Evolutionary conservation across 2,329 filamentous ascomycete genomes (phyloP), one percentile per base, ranked within the genome.

Genomic region (Phialophora chinensis): DNA sequence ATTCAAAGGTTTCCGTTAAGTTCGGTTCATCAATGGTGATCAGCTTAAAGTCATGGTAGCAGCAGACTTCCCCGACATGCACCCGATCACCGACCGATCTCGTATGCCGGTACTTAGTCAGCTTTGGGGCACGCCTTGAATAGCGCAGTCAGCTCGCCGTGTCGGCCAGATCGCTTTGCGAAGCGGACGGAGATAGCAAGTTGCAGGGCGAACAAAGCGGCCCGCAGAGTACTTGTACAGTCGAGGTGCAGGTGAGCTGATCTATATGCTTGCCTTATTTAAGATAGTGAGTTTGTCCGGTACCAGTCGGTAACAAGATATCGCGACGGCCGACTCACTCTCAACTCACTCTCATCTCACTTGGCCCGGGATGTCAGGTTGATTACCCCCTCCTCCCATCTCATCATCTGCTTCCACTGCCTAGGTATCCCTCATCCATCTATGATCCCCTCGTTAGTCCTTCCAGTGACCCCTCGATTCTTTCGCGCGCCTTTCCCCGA

Each of bases 71-170:
- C 20, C n/a, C 17, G 7, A 2, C 35, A 8, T 6, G 4, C 29
- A 31, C 7, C 29, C 27, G 6, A 31, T 31, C 29, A 31, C 29
- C 29, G 1, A 31, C 29, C 29, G 6, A 31, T 47, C 14, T 47
- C 42, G 42, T 50, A 25, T 10, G 4, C 2, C 14, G 4, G 5
- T 17, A 42, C 57, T 60, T 60, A 60, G 57, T 60, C 38, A 60
- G 42, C 56, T 14, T 23, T 42, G 27, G 11, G 42, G 23, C 35
- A 38, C 10, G 55, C 33, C 33, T 58, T 42, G 35, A 38, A 42
- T 8, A 42, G 12, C 23, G 38, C 38, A 8, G 31, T 25, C 14
- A 27, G 10, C 57, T 17, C 57, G 38, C 27, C 11, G 27, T 4
- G 20, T 50, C 42, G 42, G 57, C 35, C 42, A 27, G 23, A 20